phyloP scores from a whole-genome alignment of 2,329 filamentous ascomycete species.

The Colletotrichum truncatum region DNA sequence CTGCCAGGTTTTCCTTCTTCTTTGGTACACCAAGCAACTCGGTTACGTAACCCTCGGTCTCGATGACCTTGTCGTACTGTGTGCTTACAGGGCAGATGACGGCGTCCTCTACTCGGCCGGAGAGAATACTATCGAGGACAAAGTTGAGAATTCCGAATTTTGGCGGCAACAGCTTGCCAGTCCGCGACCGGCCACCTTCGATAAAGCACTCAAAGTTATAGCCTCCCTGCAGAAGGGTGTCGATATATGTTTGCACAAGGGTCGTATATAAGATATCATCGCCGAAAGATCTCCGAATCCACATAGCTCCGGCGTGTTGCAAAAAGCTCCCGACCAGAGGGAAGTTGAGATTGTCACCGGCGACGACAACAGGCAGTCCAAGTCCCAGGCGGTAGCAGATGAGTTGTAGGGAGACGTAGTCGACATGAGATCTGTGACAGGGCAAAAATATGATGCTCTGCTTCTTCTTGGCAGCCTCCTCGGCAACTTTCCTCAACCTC shows the following conservation, averaged over 20 bases:
- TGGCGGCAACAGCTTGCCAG: conserved; percentile 90
- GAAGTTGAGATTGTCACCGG: conserved; percentile 96
- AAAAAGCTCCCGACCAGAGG: conserved; percentile 89
- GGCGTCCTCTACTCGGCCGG: conserved; percentile 86
- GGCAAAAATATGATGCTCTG: conserved; percentile 97
- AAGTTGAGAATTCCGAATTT: conserved; percentile 97
- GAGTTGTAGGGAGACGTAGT: conserved; percentile 93
- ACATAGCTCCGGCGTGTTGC: conserved; percentile 97
- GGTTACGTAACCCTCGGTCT: conserved; percentile 95
- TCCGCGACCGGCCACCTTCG: conserved; percentile 91
- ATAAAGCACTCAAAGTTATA: conserved; percentile 99
- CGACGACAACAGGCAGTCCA: conserved; percentile 88
- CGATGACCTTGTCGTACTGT: conserved; percentile 98
- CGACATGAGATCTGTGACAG: conserved; percentile 93
- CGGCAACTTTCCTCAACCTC: conserved; percentile 81
- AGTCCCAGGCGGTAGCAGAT: conserved; percentile 95
- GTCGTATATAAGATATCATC: conserved; percentile 91
- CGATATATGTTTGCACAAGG: conserved; percentile 95
- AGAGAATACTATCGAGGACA: conserved; percentile 88
- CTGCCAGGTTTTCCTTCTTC: conserved; percentile 90
- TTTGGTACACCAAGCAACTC: conserved; percentile 95
- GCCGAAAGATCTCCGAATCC: conserved; percentile 91
- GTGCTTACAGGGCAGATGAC: conserved; percentile 96
- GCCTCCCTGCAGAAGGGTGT: conserved; percentile 87
- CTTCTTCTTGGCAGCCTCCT: conserved; percentile 84